Conservation (phyloP, 768 basidiomycete genomes). For the Dentipellis sp. region DNA sequence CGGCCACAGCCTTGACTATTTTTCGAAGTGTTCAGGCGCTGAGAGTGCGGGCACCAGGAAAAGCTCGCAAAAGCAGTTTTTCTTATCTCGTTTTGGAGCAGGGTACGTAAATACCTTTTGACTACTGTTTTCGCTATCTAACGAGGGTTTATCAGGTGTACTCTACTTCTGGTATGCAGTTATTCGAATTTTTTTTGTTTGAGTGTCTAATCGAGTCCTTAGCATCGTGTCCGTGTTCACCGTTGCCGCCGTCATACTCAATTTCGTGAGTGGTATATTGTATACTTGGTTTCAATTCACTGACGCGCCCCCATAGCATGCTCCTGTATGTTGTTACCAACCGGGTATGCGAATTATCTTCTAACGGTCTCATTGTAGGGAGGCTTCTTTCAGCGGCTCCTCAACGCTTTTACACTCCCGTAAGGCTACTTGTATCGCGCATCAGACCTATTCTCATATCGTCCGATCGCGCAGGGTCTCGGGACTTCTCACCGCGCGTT, state of each 20-base stretch:
- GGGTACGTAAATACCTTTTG: conserved; percentile 1
- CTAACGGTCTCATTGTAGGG: background rate
- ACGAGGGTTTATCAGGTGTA: too few relatives aligned
- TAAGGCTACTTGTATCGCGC: background rate
- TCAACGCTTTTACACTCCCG: conserved; percentile 13
- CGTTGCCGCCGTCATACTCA: conserved; percentile 10
- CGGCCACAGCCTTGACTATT: conserved; percentile 12
- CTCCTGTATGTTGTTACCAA: too few relatives aligned
- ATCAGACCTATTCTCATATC: background rate
- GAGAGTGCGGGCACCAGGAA: background rate
- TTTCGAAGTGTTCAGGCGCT: conserved; percentile 14
- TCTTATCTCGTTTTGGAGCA: conserved; percentile 7
- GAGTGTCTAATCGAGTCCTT: background rate
- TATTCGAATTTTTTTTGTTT: too few relatives aligned
- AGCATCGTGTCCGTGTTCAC: conserved; percentile 12
- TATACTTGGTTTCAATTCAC: background rate
- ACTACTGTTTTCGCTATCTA: background rate
- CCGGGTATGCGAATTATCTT: too few relatives aligned
- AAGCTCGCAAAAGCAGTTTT: background rate
- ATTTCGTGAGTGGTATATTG: conserved; percentile 5
- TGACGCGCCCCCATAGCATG: too few relatives aligned
- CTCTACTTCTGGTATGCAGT: too few relatives aligned
- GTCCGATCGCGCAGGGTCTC: conserved; percentile 3
- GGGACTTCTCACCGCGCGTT: conserved; percentile 13
- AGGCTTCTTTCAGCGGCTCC: conserved; percentile 10